phyloP scores from a whole-genome alignment of 169 alveolate genomes.

The Cryptosporidium bovis region DNA sequence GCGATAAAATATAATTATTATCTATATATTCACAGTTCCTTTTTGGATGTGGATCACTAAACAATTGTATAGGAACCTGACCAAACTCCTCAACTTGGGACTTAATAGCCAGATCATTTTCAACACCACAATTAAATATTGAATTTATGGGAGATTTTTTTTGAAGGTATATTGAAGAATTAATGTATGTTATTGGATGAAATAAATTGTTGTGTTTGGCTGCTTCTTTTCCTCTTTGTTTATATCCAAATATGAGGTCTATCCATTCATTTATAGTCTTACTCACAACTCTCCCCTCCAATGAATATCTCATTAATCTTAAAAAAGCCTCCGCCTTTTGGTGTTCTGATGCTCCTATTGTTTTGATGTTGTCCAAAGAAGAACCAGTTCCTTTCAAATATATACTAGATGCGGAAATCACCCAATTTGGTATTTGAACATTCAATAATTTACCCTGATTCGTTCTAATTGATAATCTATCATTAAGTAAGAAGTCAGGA shows the following conservation, averaged over 20 bases:
- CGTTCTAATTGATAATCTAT: conserved; percentile 81
- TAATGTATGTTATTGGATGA: conserved; percentile 90
- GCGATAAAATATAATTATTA: conserved; percentile 1
- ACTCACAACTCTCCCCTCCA: conserved; percentile 95
- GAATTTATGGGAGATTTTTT: conserved; percentile 11
- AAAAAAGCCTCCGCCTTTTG: conserved; percentile 82
- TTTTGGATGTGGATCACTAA: conserved; percentile 85
- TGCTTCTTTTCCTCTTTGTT: conserved; percentile 90
- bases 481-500: conserved; percentile 88
- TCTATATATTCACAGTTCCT: conserved; percentile 31
- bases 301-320: conserved; percentile 87
- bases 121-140: conserved; percentile 29
- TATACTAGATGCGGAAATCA: neutral
- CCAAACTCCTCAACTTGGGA: conserved; percentile 90
- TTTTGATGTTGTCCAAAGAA: neutral
- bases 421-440: conserved; percentile 91
- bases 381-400: neutral
- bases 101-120: conserved; percentile 83
- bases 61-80: conserved; percentile 89
- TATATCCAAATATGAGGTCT: conserved; percentile 96
- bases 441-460: conserved; percentile 83
- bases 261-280: conserved; percentile 94
- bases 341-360: neutral
- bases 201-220: conserved; percentile 81
- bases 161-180: conserved; percentile 51